Evolutionary conservation across 495 filamentous ascomycete species (phyloP).

Genomic region (Peziza echinospora): DNA sequence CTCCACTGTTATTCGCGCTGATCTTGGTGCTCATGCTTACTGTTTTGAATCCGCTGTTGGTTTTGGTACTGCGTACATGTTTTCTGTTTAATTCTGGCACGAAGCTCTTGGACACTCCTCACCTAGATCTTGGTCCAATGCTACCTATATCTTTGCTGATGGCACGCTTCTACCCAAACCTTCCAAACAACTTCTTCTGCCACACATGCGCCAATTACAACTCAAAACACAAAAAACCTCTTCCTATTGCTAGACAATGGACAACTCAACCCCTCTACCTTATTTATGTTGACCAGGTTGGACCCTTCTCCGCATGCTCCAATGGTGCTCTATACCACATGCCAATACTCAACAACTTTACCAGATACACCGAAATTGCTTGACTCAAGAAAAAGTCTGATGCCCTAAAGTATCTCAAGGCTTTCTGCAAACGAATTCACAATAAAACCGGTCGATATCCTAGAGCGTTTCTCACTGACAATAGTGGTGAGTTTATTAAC

Average conservation of each 20-base stretch:
- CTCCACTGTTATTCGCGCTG: background rate
- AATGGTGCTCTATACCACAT: slow-evolving; percentile 1
- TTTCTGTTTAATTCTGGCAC: background rate
- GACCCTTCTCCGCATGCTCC: background rate
- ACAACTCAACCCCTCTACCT: too few species aligned
- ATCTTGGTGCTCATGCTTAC: background rate
- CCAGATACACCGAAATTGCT: background rate
- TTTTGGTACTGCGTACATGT: background rate
- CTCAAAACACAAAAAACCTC: background rate
- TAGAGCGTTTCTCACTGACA: background rate
- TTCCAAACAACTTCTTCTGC: background rate
- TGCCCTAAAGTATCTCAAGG: background rate
- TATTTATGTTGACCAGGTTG: background rate
- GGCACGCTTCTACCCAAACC: background rate
- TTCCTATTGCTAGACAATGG: background rate
- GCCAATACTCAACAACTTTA: background rate
- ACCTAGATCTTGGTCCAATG: background rate
- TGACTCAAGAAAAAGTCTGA: slow-evolving; percentile 2
- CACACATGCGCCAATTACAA: background rate
- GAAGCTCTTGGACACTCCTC: background rate
- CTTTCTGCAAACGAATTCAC: background rate
- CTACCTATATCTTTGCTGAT: background rate
- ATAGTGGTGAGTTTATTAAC: background rate
- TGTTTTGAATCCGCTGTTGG: background rate
- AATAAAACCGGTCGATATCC: background rate